Base-by-base conservation (phyloP, 768 basidiomycete species). In the Mycena venus region DNA sequence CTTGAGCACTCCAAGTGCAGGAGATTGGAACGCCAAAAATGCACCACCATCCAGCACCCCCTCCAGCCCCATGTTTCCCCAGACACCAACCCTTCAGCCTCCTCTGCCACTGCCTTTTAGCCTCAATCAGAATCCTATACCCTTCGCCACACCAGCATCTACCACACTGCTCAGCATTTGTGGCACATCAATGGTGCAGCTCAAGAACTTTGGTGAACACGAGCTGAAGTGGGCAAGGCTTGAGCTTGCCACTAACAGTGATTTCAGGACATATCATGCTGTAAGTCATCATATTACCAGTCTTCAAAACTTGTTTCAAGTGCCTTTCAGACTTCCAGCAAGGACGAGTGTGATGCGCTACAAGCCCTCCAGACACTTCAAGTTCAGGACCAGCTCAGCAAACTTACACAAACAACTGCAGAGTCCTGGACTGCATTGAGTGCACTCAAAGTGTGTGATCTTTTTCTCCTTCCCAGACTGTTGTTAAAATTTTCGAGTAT, bases 141-240 rank as follows among this genome's bases (percentile, higher is more conserved):
- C 31, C 19, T 58, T 34, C n/a, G n/a, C n/a, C n/a, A n/a, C n/a
- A n/a, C n/a, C n/a, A n/a, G n/a, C n/a, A n/a, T 17, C 25, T n/a
- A n/a, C n/a, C n/a, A n/a, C n/a, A 17, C 60, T 44, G n/a, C 40
- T 62, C n/a, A 64, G n/a, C 64, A 36, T 65, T 21, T 34, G 64
- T 15, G 47, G 49, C 47, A 65, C 64, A 14, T 65, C 64, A 53
- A 51, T 65, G 64, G 38, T 34, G 12, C 64, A 65, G 49, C 64
- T 65, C 47, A 65, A 65, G 64, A 65, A 65, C 49, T 65, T 65
- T 25, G 64, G 64, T 14, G 64, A 65, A 53, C 64, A 49, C 21
- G 49, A 65, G 49, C 34, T 65, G 47, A 63, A 65, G 64, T 34
- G 64, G n/a, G 64, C 25, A 7, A 65, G 38, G 36, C 64, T 65